A percentile compares a stretch with the other conserved stretches of the same genome.
These are phyloP conservation scores for Psophocarpus tetragonolobus DNA, from an alignment of 306 rosid genomes.

Conservation along the genomic window DNA sequence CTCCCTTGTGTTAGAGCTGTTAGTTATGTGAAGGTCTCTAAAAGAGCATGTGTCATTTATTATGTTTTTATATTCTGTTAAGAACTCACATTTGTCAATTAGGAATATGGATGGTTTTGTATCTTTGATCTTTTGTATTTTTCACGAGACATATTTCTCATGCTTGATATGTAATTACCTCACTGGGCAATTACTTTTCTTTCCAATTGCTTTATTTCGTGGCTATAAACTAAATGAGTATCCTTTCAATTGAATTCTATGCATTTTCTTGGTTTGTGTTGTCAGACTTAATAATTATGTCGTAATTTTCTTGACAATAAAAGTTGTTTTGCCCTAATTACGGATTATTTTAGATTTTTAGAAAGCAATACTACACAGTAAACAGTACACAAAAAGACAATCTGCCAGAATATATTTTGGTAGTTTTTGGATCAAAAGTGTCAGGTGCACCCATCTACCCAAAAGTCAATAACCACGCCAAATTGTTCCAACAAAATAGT, in stretches of 20 bases:
- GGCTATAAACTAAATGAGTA: not conserved
- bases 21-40: not conserved
- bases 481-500: not conserved
- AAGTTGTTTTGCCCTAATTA: not conserved
- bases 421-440: slow-evolving; percentile 18
- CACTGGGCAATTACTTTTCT: not conserved
- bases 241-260: not conserved
- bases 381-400: not conserved
- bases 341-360: not conserved
- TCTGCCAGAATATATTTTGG: not conserved
- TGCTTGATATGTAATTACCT: not conserved
- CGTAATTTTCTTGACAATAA: not conserved
- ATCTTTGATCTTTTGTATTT: not conserved
- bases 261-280: slow-evolving; percentile 1
- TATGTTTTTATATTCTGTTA: not conserved
- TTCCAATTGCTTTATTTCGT: not conserved
- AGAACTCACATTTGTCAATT: not conserved
- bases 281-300: not conserved
- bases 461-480: not conserved
- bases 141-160: not conserved
- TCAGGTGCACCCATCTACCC: not conserved
- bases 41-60: not conserved
- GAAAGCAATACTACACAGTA: not conserved
- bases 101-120: not conserved
- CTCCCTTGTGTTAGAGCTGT: not conserved